phyloP scores from a whole-genome alignment of 192 early-diverging fungal genomes.

The Linderina pennispora region DNA sequence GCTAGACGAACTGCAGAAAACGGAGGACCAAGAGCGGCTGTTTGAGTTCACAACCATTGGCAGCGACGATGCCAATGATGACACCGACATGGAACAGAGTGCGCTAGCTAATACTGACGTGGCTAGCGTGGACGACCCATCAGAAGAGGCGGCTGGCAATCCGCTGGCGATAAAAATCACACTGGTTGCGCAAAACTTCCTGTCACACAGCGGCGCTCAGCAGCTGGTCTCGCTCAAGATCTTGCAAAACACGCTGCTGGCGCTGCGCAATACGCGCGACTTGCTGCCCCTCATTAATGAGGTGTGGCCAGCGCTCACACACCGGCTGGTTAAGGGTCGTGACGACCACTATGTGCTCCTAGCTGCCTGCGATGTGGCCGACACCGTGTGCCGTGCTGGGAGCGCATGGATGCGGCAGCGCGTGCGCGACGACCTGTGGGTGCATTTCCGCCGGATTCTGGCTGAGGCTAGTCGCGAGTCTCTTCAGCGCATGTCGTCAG shows the following conservation, averaged over 20 bases:
- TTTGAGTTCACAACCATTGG: constrained; percentile 3
- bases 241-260: constrained; percentile 18
- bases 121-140: neutral
- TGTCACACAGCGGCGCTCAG: constrained; percentile 16
- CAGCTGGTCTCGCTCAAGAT: constrained; percentile 41
- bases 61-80: neutral
- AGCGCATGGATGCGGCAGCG: constrained; percentile 35
- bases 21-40: constrained; percentile 9
- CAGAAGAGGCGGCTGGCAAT: constrained; percentile 3
- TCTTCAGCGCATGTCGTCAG: constrained; percentile 1
- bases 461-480: neutral
- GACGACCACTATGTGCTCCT: constrained; percentile 21
- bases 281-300: constrained; percentile 36
- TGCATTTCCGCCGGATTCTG: constrained; percentile 10
- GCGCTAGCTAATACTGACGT: neutral
- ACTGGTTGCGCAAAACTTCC: constrained; percentile 20
- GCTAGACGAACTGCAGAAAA: constrained; percentile 19
- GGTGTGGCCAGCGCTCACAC: constrained; percentile 28
- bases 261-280: constrained; percentile 19
- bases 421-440: constrained; percentile 34
- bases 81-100: neutral
- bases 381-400: constrained; percentile 21
- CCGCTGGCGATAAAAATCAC: constrained; percentile 37
- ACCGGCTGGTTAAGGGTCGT: constrained; percentile 8
- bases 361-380: constrained; percentile 35